Evolutionary conservation across 495 filamentous ascomycete genomes (phyloP).

Genomic region (Evernia prunastri): DNA sequence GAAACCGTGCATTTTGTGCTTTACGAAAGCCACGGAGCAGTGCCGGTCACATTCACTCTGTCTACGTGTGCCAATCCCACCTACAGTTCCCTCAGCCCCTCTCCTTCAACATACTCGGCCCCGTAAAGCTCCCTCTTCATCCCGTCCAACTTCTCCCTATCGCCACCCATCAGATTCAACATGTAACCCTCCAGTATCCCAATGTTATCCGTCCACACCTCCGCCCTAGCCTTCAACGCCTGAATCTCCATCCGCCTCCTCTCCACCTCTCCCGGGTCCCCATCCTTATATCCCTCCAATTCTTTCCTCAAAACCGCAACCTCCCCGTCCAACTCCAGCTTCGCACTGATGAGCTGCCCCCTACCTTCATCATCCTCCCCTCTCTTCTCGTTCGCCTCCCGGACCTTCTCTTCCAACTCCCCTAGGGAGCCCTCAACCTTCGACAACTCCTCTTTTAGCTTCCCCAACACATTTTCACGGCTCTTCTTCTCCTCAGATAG

Average conservation of each 20-base stretch:
- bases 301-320: conserved; percentile 37
- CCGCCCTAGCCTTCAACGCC: conserved; percentile 41
- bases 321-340: conserved; percentile 33
- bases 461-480: conserved; percentile 42
- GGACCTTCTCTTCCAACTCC: conserved; percentile 38
- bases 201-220: conserved; percentile 58
- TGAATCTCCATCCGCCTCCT: conserved; percentile 45
- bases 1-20: background rate
- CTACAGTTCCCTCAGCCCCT: conserved; percentile 52
- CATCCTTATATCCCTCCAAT: conserved; percentile 43
- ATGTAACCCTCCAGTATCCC: conserved; percentile 57
- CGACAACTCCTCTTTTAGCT: conserved; percentile 49
- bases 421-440: conserved; percentile 35
- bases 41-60: background rate
- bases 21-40: background rate
- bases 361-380: conserved; percentile 37
- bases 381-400: conserved; percentile 38
- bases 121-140: conserved; percentile 55
- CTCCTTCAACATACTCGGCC: conserved; percentile 56
- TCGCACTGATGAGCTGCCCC: conserved; percentile 33
- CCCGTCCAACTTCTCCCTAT: conserved; percentile 45
- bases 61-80: background rate
- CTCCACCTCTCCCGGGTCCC: conserved; percentile 47
- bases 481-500: conserved; percentile 53
- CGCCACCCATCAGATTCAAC: conserved; percentile 41